A percentile compares a stretch with the other conserved stretches of the same genome.
Evolutionary conservation across 371 early-diverging fungal genomes (phyloP).

Genomic region (Nosema bombycis): DNA sequence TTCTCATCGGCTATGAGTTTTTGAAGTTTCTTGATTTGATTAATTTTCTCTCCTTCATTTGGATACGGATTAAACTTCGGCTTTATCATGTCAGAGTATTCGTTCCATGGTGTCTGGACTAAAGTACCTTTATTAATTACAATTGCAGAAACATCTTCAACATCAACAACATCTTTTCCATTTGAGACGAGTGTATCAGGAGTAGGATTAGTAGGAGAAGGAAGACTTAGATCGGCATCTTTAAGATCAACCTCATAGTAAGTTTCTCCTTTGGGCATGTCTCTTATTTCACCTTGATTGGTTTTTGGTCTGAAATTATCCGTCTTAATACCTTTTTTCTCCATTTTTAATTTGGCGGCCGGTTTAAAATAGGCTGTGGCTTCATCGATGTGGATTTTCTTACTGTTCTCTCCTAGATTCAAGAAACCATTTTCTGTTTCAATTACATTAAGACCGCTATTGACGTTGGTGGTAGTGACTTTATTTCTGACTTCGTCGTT

Average conservation of each 20-base stretch:
- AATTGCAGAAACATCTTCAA: conserved; percentile 35
- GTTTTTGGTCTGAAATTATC: conserved; percentile 25
- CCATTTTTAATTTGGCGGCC: conserved; percentile 52
- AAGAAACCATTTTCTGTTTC: conserved; percentile 54
- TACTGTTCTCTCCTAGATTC: conserved; percentile 59
- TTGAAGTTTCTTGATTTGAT: conserved; percentile 1
- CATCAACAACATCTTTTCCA: conserved; percentile 35
- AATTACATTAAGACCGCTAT: conserved; percentile 57
- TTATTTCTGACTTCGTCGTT: conserved; percentile 59
- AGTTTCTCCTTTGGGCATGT: conserved; percentile 36
- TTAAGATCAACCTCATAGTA: conserved; percentile 52
- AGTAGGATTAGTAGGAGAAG: conserved; percentile 32
- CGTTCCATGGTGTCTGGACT: conserved; percentile 38
- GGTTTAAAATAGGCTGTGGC: conserved; percentile 50
- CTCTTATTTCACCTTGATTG: conserved; percentile 56
- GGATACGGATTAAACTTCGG: conserved; percentile 37
- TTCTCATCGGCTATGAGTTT: conserved; percentile 33
- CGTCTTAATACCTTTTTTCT: conserved; percentile 48
- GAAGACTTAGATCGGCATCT: conserved; percentile 37
- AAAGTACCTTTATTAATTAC: conserved; percentile 44
- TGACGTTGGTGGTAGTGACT: conserved; percentile 42
- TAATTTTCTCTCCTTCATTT: conserved; percentile 32
- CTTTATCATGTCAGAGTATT: conserved; percentile 36
- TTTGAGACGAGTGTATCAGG: conserved; percentile 30
- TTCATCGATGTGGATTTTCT: conserved; percentile 45